Evolutionary conservation across 768 basidiomycete species (phyloP).

Genomic region (Lanmaoa rubissima): DNA sequence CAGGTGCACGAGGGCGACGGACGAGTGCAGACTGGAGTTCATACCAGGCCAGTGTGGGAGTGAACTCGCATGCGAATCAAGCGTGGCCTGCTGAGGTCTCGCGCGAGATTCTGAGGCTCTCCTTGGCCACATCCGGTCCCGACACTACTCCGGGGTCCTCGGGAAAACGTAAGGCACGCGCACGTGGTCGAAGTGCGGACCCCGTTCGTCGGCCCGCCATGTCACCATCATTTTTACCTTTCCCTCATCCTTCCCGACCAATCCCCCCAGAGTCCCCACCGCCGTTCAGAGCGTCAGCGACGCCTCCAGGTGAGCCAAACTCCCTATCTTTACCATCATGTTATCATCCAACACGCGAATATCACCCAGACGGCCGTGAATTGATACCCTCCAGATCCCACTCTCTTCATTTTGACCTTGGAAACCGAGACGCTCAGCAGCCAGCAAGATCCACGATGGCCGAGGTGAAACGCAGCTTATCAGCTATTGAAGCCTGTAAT

Average conservation of each 20-base stretch:
- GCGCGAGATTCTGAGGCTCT: slow-evolving; percentile 51
- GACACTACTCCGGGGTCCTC: slow-evolving; percentile 25
- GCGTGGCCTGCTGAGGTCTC: slow-evolving; percentile 62
- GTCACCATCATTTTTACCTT: slow-evolving; percentile 31
- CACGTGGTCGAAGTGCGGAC: slow-evolving; percentile 24
- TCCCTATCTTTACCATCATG: neutral
- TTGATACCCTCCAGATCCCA: slow-evolving; percentile 10
- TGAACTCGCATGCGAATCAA: slow-evolving; percentile 30
- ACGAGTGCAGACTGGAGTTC: slow-evolving; percentile 60
- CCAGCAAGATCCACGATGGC: slow-evolving; percentile 11
- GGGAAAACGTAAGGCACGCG: neutral
- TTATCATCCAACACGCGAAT: neutral
- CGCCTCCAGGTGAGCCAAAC: slow-evolving; percentile 22
- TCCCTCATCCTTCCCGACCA: slow-evolving; percentile 28
- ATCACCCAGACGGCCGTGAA: slow-evolving; percentile 18
- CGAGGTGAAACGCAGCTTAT: slow-evolving; percentile 27
- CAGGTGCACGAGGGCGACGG: slow-evolving; percentile 41
- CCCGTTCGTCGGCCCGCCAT: slow-evolving; percentile 10
- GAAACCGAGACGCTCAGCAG: slow-evolving; percentile 14
- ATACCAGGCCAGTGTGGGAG: slow-evolving; percentile 41
- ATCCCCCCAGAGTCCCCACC: slow-evolving; percentile 4
- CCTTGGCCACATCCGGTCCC: slow-evolving; percentile 30
- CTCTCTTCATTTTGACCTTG: slow-evolving; percentile 24
- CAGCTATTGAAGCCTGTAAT: slow-evolving; percentile 22
- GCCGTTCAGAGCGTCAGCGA: slow-evolving; percentile 23